Base-by-base conservation (phyloP, 768 basidiomycete species). In the Lanmaoa rubissima region DNA sequence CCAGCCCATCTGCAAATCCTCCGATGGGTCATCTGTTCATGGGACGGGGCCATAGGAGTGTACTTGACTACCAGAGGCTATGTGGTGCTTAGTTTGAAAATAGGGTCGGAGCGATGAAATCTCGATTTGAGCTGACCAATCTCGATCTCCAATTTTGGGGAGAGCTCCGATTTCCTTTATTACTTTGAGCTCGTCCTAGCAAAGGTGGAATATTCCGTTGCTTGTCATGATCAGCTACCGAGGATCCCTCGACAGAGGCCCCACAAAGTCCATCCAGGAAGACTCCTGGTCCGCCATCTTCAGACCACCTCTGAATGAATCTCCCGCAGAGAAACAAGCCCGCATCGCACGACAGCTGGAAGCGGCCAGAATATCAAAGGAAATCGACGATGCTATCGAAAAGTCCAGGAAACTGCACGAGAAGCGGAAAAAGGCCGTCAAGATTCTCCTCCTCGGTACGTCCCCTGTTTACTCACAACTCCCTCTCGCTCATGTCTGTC, bases 341-440 rank as follows among this genome's bases (percentile, higher is more conserved):
- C 57, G 69, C 17, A 50, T 72, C 26, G 53, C 48, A 0, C 46
- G 43, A 1, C 69, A 72, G 17, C 69, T 66, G 1, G 69, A 70
- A 4, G 69, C 69, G 0, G n/a, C 60, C 0, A 34, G 64, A 1
- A 35, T 72, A 16, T 70, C 69, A 0, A 55, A 45, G 0, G 69
- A 70, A 19, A 70, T 70, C n/a, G 69, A 70, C 45, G 69, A 72
- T 31, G 58, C 52, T 0, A 72, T 72, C 53, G 62, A 72, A 54
- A 60, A 55, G 35, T 59, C 69, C 0, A 59, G 54, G 38, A 70
- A 69, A 40, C 41, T 42, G 0, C 19, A 48, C 6, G 69, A 70
- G 3, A 64, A 55, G 35, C 62, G 69, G n/a, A 70, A 70, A 38
- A 59, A 51, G 39, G 70, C 69, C 6, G 50, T 70, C 61, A 70